These are phyloP conservation scores for Arabidopsis hybrid DNA, from an alignment of 441 rosid species.

Conservation along the genomic window DNA sequence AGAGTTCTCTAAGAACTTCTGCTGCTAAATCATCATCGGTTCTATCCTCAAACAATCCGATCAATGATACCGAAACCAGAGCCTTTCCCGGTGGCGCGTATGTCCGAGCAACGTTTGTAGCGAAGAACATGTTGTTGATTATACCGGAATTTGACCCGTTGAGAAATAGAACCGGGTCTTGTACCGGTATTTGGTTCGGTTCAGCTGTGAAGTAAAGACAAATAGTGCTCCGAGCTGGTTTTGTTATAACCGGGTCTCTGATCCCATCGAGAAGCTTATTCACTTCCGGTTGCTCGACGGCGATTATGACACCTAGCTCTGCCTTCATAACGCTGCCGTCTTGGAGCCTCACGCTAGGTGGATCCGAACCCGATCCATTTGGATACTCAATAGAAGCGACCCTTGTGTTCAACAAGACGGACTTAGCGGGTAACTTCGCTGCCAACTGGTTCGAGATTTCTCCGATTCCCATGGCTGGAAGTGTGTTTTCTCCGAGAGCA, in stretches of 20 bases:
- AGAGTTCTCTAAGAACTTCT: constrained; percentile 61
- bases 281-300: constrained; percentile 75
- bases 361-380: constrained; percentile 35
- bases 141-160: constrained; percentile 80
- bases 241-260: constrained; percentile 43
- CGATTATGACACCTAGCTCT: constrained; percentile 72
- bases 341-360: constrained; percentile 54
- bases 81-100: constrained; percentile 76
- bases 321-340: constrained; percentile 59
- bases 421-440: constrained; percentile 56
- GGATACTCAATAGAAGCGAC: constrained; percentile 61
- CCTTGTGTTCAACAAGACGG: constrained; percentile 56
- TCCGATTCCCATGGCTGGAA: constrained; percentile 82
- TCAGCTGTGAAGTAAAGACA: constrained; percentile 78
- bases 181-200: constrained; percentile 56
- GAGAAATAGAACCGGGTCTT: constrained; percentile 75
- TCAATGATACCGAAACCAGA: constrained; percentile 76
- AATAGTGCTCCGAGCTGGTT: constrained; percentile 67
- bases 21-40: constrained; percentile 60
- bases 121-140: constrained; percentile 88
- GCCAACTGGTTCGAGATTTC: constrained; percentile 79
- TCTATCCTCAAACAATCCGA: constrained; percentile 62
- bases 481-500: constrained; percentile 84
- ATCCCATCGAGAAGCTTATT: constrained; percentile 63
- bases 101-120: constrained; percentile 79